phyloP scores from a whole-genome alignment of 306 rosid species.

The Fagus sylvatica region DNA sequence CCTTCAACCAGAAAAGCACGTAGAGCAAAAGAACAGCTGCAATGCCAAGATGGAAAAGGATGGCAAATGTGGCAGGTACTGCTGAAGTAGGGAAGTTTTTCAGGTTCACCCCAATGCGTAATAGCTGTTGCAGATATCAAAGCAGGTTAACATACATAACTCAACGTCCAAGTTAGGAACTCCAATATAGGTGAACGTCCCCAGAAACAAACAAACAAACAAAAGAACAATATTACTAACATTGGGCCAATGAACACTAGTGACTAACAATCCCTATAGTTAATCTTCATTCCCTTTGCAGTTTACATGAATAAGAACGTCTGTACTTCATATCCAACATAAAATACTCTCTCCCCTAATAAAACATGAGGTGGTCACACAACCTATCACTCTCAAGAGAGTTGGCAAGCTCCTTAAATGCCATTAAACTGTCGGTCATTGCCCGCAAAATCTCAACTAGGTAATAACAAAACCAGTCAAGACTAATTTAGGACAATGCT shows the following conservation, averaged over 20 bases:
- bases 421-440: background rate
- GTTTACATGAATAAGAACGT: background rate
- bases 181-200: background rate
- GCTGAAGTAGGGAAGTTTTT: slow-evolving; percentile 80
- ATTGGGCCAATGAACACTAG: slow-evolving; percentile 10
- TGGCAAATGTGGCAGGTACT: slow-evolving; percentile 57
- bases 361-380: background rate
- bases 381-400: background rate
- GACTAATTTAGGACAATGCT: background rate
- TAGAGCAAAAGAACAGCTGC: slow-evolving; percentile 83
- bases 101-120: slow-evolving; percentile 79
- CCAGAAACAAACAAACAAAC: background rate
- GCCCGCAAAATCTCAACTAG: background rate
- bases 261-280: background rate
- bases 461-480: background rate
- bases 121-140: slow-evolving; percentile 49
- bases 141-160: slow-evolving; percentile 18
- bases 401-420: background rate
- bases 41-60: slow-evolving; percentile 73
- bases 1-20: slow-evolving; percentile 95
- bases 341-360: background rate
- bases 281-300: background rate
- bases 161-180: background rate
- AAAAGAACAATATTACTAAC: no score
- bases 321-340: background rate